A percentile compares a stretch with the other conserved stretches of the same genome.
These are phyloP conservation scores for Cryptosporidium canis DNA, from an alignment of 169 alveolate species.

Conservation along the genomic window DNA sequence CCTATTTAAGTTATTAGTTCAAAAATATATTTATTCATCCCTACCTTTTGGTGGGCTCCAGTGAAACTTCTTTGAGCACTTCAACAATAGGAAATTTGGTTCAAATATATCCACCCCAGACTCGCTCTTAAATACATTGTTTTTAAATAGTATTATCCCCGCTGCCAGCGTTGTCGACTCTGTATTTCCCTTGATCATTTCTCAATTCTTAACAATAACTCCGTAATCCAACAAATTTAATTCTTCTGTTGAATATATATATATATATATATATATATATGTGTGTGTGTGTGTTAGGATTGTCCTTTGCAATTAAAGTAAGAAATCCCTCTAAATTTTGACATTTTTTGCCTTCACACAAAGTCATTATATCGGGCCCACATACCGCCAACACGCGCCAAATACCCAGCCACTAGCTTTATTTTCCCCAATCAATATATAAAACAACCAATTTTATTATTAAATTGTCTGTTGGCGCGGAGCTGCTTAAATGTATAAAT, in stretches of 20 bases:
- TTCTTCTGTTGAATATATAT: too few relatives aligned
- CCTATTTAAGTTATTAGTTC: constrained; percentile 5
- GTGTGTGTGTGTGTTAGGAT: too few relatives aligned
- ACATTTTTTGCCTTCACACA: background rate
- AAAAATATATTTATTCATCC: background rate
- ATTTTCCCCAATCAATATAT: background rate
- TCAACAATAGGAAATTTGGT: constrained; percentile 30
- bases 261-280: too few relatives aligned
- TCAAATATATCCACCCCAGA: background rate
- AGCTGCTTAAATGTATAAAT: background rate
- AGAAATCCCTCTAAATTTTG: too few relatives aligned
- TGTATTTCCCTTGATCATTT: background rate
- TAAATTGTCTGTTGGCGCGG: background rate
- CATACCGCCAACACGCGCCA: background rate
- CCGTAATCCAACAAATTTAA: background rate
- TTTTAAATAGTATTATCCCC: constrained; percentile 39
- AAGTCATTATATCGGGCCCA: background rate
- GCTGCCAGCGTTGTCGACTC: constrained; percentile 43
- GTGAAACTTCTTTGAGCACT: constrained; percentile 44
- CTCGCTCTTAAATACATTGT: background rate
- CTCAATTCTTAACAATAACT: background rate
- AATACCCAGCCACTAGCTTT: background rate
- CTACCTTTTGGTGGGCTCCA: constrained; percentile 73
- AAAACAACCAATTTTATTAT: background rate
- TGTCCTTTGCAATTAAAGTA: too few relatives aligned